Evolutionary conservation across 1,284 basidiomycete genomes (phyloP), one percentile per base, ranked within the genome.

Genomic region (Gomphus bonarii): DNA sequence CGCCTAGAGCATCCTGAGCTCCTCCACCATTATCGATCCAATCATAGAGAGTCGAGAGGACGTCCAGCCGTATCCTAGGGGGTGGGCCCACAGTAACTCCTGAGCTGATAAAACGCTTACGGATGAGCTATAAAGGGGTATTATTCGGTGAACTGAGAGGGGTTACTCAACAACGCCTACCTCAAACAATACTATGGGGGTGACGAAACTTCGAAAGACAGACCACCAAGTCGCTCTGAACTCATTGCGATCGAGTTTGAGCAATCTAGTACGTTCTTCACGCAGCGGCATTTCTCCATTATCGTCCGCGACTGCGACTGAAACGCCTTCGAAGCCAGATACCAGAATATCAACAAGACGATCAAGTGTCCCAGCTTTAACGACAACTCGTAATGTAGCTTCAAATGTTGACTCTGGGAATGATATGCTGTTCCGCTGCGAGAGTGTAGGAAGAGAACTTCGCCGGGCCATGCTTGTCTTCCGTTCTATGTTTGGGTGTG

Each of bases 121-220:
- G 77, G 55, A 91, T 69, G 20, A 89, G 73, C 87, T 91, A 63
- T 25, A 53, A 31, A 30, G 12, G 11, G n/a, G 18, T 18, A 46
- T 35, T 28, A 33, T 10, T 36, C 2, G 25, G 31, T 18, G 3
- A 3, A 31, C 6, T n/a, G 2, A 28, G 20, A 8, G 28, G 6
- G 31, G 16, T 31, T 25, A 9, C 20, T 30, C 9, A 22, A 31
- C 36, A 43, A 44, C 40, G n/a, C 76, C 61, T 63, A 89, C 88
- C 80, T 91, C 87, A 65, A 91, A 90, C 63, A 91, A 84, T 1
- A 85, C 84, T 22, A 85, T 68, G 0, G 88, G 88, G 0, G 84
- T 82, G 9, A 90, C 77, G 62, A 91, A 89, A 63, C 84, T 88
- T 46, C 88, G 75, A 66, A 85, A 91, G 16, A 81, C 78, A 59